Conservation (phyloP, 78 protist genomes). For the Dictyostelium purpureum region DNA sequence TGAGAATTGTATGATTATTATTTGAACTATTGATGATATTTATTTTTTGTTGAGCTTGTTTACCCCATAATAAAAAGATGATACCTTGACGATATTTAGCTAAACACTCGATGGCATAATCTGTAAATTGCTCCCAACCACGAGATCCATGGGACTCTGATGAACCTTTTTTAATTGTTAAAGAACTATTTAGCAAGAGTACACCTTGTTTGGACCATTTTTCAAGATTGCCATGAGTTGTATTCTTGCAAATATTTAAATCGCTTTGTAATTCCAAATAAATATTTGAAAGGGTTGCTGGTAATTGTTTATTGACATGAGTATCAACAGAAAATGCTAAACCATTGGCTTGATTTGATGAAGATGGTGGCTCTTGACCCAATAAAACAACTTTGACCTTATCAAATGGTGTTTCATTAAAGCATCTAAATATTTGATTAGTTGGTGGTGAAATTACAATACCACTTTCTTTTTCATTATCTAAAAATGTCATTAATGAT, state of each 20-base stretch:
- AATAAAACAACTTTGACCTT: conserved; percentile 43
- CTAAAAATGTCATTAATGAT: conserved; percentile 25
- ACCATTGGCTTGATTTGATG: conserved; percentile 93
- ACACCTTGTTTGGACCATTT: conserved; percentile 95
- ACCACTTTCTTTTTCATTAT: conserved; percentile 50
- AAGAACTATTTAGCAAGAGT: conserved; percentile 84
- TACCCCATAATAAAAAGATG: conserved; percentile 85
- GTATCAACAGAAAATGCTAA: conserved; percentile 87
- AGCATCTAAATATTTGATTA: conserved; percentile 38
- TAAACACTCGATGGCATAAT: conserved; percentile 6
- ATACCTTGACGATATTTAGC: conserved; percentile 12
- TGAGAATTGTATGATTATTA: conserved; percentile 63
- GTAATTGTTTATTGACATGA: conserved; percentile 19
- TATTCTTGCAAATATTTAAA: conserved; percentile 28
- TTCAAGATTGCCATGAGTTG: conserved; percentile 74
- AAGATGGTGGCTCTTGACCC: conserved; percentile 90
- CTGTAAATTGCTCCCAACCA: conserved; percentile 81
- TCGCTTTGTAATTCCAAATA: conserved; percentile 83
- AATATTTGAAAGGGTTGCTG: conserved; percentile 75
- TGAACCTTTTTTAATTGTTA: conserved; percentile 84
- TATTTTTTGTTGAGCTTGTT: conserved; percentile 84
- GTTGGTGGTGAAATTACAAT: conserved; percentile 26
- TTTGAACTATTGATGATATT: conserved; percentile 19
- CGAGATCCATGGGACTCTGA: conserved; percentile 47
- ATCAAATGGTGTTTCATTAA: conserved; percentile 42